phyloP scores from a whole-genome alignment of 495 filamentous ascomycete species.

The Entonaema liquescens region DNA sequence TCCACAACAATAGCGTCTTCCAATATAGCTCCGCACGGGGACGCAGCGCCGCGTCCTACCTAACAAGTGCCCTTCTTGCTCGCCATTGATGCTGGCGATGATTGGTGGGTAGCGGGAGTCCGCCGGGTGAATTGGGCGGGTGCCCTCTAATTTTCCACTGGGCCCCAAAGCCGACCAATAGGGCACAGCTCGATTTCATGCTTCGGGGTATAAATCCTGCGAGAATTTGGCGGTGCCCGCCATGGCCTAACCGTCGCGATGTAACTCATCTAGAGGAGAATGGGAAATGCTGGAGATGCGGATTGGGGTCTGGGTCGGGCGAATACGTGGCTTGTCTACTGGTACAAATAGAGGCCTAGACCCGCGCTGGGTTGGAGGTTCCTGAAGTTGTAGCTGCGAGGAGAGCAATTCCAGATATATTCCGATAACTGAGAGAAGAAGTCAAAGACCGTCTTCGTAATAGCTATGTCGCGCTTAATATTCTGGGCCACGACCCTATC shows the following conservation, averaged over 20 bases:
- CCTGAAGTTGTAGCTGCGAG: background rate
- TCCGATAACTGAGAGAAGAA: background rate
- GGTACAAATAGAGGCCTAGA: background rate
- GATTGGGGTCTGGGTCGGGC: background rate
- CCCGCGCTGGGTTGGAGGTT: background rate
- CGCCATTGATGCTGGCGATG: slow-evolving; percentile 1
- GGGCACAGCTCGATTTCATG: background rate
- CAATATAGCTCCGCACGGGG: background rate
- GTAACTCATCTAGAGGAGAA: slow-evolving; percentile 5
- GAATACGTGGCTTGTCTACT: background rate
- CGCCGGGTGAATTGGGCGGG: slow-evolving; percentile 28
- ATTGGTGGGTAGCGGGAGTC: slow-evolving; percentile 12
- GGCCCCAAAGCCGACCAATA: slow-evolving; percentile 21
- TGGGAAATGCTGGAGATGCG: background rate
- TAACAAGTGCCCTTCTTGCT: background rate
- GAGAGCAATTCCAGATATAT: background rate
- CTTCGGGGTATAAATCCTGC: slow-evolving; percentile 32
- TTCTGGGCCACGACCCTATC: slow-evolving; percentile 12
- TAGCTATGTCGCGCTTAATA: slow-evolving; percentile 11
- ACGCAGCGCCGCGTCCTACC: background rate
- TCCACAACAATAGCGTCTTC: background rate
- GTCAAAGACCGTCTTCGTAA: background rate
- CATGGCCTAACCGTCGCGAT: slow-evolving; percentile 13
- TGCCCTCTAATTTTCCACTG: background rate
- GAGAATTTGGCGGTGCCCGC: slow-evolving; percentile 18